Percentiles rank a stretch among this genome's conserved stretches.
phyloP scores from a whole-genome alignment of 495 filamentous ascomycete species.

The Parachaetomium inaequale region DNA sequence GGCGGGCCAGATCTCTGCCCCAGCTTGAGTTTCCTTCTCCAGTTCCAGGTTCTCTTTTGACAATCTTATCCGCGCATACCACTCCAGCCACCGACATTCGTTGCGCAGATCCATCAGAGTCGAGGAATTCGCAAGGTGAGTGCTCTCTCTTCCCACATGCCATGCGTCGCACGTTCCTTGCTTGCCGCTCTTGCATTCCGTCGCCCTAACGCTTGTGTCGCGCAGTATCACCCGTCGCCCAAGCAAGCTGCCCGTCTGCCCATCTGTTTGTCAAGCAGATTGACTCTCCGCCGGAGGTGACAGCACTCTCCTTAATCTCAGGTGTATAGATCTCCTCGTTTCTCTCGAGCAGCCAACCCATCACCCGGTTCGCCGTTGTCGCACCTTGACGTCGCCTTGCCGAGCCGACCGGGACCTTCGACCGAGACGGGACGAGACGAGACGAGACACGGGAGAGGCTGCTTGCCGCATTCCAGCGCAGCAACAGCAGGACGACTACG shows the following conservation, averaged over 20 bases:
- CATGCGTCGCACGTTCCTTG: background rate
- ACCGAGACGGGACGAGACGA: slow-evolving; percentile 4
- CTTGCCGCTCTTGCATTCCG: slow-evolving; percentile 11
- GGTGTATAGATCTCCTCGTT: background rate
- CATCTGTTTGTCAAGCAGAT: background rate
- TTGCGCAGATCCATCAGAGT: background rate
- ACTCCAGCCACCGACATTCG: slow-evolving; percentile 19
- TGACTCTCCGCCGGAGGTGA: background rate
- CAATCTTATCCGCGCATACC: background rate
- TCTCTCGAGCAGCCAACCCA: background rate
- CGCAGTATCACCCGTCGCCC: slow-evolving; percentile 10
- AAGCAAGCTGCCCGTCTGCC: background rate
- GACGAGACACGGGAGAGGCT: slow-evolving; percentile 15
- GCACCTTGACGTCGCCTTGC: slow-evolving; percentile 5
- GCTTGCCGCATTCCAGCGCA: slow-evolving; percentile 17
- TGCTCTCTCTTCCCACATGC: background rate
- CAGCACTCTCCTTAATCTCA: slow-evolving; percentile 11
- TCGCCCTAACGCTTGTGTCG: slow-evolving; percentile 8
- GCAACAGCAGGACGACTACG: background rate
- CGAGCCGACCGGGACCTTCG: background rate
- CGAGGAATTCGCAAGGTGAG: background rate
- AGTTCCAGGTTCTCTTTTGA: background rate
- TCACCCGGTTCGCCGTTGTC: background rate
- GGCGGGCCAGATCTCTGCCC: slow-evolving; percentile 12
- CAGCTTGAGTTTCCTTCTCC: background rate